Evolutionary conservation across 2,329 filamentous ascomycete species (phyloP).

Genomic region (Cladosporium sp.): DNA sequence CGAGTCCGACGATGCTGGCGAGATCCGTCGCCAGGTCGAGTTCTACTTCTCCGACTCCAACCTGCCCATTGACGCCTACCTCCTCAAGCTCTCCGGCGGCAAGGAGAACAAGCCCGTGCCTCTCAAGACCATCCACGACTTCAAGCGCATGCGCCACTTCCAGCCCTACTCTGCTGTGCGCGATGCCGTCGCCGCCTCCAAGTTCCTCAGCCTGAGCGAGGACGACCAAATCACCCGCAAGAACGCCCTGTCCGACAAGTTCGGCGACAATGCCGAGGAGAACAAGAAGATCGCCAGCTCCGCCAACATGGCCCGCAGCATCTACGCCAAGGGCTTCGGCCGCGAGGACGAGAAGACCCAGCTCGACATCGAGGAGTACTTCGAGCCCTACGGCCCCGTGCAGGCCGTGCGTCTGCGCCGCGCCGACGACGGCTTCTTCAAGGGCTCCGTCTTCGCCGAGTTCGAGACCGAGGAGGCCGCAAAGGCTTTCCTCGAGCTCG

Average conservation of each 20-base stretch:
- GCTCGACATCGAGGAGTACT: constrained; percentile 91
- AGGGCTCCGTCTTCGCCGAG: constrained; percentile 94
- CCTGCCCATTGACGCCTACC: constrained; percentile 80
- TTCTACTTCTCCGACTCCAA: constrained; percentile 96
- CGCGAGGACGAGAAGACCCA: constrained; percentile 79
- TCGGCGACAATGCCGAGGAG: constrained; percentile 49
- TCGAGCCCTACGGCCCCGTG: constrained; percentile 72
- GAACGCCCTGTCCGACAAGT: constrained; percentile 55
- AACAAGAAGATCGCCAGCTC: constrained; percentile 55
- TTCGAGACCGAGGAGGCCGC: constrained; percentile 76
- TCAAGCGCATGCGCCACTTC: constrained; percentile 96
- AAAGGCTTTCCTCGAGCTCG: constrained; percentile 72
- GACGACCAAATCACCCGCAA: constrained; percentile 73
- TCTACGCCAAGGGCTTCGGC: constrained; percentile 94
- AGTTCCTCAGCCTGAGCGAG: constrained; percentile 67
- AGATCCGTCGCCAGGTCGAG: constrained; percentile 88
- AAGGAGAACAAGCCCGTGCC: constrained; percentile 75
- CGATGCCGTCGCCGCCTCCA: constrained; percentile 74
- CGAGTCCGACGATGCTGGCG: constrained; percentile 70
- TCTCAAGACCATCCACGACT: constrained; percentile 72
- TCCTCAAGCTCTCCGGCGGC: constrained; percentile 74
- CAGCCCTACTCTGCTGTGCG: constrained; percentile 81
- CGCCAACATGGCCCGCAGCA: constrained; percentile 66
- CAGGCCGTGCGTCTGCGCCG: constrained; percentile 85
- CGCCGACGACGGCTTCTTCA: constrained; percentile 68